phyloP scores from a whole-genome alignment of 371 early-diverging fungal species.

The Fennellomyces sp. region DNA sequence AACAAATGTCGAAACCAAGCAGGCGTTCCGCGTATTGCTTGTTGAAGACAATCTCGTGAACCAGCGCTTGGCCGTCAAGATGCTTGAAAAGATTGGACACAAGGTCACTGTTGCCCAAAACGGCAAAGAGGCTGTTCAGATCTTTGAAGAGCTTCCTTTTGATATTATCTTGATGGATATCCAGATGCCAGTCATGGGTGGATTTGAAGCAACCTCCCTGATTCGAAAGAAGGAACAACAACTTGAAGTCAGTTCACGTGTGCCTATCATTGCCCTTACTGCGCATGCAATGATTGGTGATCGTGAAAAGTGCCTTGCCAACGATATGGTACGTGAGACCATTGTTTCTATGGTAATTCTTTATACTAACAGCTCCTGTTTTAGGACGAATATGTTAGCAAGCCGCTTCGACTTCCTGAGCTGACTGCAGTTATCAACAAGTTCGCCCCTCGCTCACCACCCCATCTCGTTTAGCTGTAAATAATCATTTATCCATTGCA shows the following conservation, averaged over 20 bases:
- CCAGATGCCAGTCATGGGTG: constrained; percentile 80
- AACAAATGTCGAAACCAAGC: constrained; percentile 48
- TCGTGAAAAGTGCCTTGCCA: constrained; percentile 71
- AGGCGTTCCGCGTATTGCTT: constrained; percentile 68
- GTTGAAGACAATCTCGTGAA: constrained; percentile 87
- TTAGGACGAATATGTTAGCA: constrained; percentile 68
- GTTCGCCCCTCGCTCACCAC: constrained; percentile 26
- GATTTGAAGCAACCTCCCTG: constrained; percentile 74
- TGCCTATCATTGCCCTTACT: constrained; percentile 79
- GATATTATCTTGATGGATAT: constrained; percentile 84
- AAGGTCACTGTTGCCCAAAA: constrained; percentile 72
- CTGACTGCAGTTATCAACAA: constrained; percentile 60
- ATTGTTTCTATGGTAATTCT: not conserved
- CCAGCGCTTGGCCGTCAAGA: constrained; percentile 76
- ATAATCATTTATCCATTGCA: not conserved
- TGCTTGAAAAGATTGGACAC: constrained; percentile 78
- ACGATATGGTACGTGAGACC: constrained; percentile 73
- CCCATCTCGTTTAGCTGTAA: not conserved
- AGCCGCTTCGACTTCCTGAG: constrained; percentile 58
- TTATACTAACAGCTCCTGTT: not conserved
- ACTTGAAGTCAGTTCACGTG: constrained; percentile 21
- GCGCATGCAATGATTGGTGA: constrained; percentile 87
- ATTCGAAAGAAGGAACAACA: constrained; percentile 68
- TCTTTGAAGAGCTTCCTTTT: constrained; percentile 56
- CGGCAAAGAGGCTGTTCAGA: constrained; percentile 76